A percentile compares a stretch with the other conserved stretches of the same genome.
Evolutionary conservation across 805 yeast species (phyloP).

Genomic region (Candida tammaniensis): DNA sequence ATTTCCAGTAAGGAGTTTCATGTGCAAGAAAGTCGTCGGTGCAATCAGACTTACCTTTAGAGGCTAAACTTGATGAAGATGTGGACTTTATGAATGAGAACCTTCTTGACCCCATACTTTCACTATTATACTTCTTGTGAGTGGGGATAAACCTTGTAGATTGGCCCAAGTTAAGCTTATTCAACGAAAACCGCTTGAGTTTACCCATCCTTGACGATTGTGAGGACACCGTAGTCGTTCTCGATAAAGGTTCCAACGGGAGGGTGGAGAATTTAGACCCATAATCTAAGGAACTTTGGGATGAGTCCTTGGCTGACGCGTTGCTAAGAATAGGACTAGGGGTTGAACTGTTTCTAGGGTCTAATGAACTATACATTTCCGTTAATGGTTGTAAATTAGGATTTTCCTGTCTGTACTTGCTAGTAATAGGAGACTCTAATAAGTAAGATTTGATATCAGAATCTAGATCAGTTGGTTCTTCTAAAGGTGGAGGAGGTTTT

Average conservation of each 20-base stretch:
- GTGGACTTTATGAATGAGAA: neutral
- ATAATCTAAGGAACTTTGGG: neutral
- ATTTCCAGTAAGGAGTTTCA: conserved; percentile 53
- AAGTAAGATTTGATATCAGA: conserved; percentile 18
- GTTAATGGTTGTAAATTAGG: conserved; percentile 23
- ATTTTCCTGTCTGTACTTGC: conserved; percentile 20
- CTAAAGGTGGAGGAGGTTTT: conserved; percentile 10
- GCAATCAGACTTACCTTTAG: no score
- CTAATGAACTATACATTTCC: conserved; percentile 10
- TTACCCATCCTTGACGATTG: conserved; percentile 2
- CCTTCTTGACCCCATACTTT: conserved; percentile 1
- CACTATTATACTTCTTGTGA: conserved; percentile 12
- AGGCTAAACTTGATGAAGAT: no score
- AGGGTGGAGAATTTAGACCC: neutral
- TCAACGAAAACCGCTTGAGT: conserved; percentile 12
- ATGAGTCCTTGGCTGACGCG: conserved; percentile 2
- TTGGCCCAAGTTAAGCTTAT: conserved; percentile 5
- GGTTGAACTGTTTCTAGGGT: conserved; percentile 9
- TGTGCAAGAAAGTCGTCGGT: neutral
- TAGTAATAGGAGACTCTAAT: conserved; percentile 20
- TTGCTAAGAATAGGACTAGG: conserved; percentile 10
- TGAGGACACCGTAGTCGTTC: conserved; percentile 1
- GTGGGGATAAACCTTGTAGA: conserved; percentile 5
- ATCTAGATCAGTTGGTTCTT: conserved; percentile 4
- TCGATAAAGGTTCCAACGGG: conserved; percentile 4